Conservation (phyloP, 2,329 filamentous ascomycete genomes). For the Shiraia sp. region DNA sequence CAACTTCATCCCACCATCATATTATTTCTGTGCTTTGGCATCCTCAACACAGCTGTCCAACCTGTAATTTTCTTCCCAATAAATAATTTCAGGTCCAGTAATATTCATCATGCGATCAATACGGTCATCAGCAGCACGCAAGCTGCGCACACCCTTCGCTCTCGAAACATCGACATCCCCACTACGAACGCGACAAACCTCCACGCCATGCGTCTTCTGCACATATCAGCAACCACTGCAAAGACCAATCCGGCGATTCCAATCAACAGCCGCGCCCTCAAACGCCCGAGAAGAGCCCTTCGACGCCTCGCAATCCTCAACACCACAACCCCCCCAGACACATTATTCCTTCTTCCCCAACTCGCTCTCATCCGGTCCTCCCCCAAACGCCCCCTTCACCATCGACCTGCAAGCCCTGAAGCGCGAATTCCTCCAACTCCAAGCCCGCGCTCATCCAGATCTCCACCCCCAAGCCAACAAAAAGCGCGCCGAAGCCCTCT, state of each 20-base stretch:
- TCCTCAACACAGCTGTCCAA: no score
- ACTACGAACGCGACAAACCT: conserved; percentile 18
- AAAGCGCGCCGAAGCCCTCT: conserved; percentile 72
- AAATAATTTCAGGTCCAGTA: no score
- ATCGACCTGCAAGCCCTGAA: conserved; percentile 73
- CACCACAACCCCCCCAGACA: conserved; percentile 47
- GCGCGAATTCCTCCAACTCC: conserved; percentile 83
- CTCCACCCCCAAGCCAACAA: conserved; percentile 57
- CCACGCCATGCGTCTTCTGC: conserved; percentile 32
- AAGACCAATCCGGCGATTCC: conserved; percentile 19
- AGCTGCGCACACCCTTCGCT: conserved; percentile 28
- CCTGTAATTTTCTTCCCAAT: no score
- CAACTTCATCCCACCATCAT: no score
- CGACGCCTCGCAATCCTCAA: conserved; percentile 10
- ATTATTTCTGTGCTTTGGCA: no score
- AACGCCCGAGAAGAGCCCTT: conserved; percentile 20
- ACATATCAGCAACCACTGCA: conserved; percentile 15
- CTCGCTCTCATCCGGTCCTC: conserved; percentile 76
- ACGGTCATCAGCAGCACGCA: conserved; percentile 23
- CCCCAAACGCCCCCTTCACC: conserved; percentile 74
- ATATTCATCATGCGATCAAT: conserved; percentile 21
- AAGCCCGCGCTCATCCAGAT: conserved; percentile 77
- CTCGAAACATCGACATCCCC: conserved; percentile 17
- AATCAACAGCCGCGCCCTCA: conserved; percentile 22
- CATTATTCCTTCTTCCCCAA: conserved; percentile 89